phyloP scores from a whole-genome alignment of 768 basidiomycete species.

The Boletus huronensis region DNA sequence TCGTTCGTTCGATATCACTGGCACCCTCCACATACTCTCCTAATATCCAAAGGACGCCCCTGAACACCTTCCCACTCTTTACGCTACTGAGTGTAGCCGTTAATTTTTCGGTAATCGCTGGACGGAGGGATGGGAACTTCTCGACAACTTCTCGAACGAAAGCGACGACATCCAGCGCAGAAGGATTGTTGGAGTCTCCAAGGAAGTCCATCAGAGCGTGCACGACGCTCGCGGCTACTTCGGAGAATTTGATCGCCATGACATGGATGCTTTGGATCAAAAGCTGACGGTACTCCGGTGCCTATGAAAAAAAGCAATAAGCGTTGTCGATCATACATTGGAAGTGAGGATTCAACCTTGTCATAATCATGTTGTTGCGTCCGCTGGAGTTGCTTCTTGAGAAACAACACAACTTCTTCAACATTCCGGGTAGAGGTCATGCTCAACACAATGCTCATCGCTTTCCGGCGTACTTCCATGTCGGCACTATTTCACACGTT shows the following conservation, averaged over 20 bases:
- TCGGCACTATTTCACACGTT: constrained; percentile 58
- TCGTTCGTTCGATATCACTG: constrained; percentile 64
- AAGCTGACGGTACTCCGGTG: constrained; percentile 91
- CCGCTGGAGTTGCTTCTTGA: constrained; percentile 96
- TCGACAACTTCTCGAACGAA: constrained; percentile 92
- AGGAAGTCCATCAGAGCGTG: constrained; percentile 93
- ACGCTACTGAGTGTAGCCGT: constrained; percentile 78
- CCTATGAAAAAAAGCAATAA: constrained; percentile 41
- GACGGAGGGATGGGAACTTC: constrained; percentile 87
- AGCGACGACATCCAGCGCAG: constrained; percentile 91
- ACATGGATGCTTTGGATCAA: constrained; percentile 97
- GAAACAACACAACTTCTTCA: constrained; percentile 92
- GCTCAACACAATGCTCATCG: constrained; percentile 81
- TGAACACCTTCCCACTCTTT: constrained; percentile 95
- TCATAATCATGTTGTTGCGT: constrained; percentile 92
- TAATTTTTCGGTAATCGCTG: constrained; percentile 81
- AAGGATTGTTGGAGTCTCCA: constrained; percentile 91
- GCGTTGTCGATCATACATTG: neutral
- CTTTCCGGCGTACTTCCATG: constrained; percentile 94
- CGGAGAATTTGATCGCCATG: constrained; percentile 94
- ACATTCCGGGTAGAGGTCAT: constrained; percentile 95
- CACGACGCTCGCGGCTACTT: constrained; percentile 93
- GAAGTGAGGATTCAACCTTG: constrained; percentile 51
- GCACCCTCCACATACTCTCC: constrained; percentile 84
- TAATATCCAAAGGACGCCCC: constrained; percentile 96